Evolutionary conservation across 805 yeast genomes (phyloP), one percentile per base, ranked within the genome.

Genomic region (Saccharomycopsis selenospora): DNA sequence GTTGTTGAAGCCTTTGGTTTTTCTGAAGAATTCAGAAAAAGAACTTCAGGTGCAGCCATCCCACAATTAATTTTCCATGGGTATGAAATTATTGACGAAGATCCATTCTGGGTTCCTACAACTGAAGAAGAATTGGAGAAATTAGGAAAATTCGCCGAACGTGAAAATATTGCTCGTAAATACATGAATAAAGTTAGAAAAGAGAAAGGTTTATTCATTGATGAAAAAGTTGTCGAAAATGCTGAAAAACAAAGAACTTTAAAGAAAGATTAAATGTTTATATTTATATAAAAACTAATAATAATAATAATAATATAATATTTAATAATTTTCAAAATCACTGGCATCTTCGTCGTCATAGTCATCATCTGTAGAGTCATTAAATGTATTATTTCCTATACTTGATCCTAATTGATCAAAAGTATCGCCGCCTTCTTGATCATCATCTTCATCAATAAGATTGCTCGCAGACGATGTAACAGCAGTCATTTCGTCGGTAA

Each of bases 81-180:
- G 0, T 93, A 77, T 62, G 93, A 89, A 59, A 69, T 82, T 54
- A 77, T 91, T 45, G 95, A 89, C 55, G 77, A 84, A 56, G 98
- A 93, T 70, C 99, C 99, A 41, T 93, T 85, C 72, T 93, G 99
- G 99, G 95, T 93, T 13, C 99, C 99, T 11, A 86, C 93, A 2
- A 93, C 99, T 0, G 97, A 87, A 58, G 97, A 89, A 63, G 99
- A 93, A 63, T 66, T 93, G 42, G 98, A 93, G 62, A 95, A 88
- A 50, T 69, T 87, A 41, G 99, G 99, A 24, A 96, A 87, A 55
- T 76, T 77, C 56, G 95, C 96, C 1, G 99, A 93, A 57, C 76
- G 85, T 58, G 98, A 88, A 59, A 93, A 93, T 60, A 71, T 90
- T 54, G 98, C 97, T 0, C 76, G 95, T 62, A 74, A 73, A 60